Evolutionary conservation across 176 grass and related monocot genomes (phyloP).

Genomic region (Juncus inflexus): DNA sequence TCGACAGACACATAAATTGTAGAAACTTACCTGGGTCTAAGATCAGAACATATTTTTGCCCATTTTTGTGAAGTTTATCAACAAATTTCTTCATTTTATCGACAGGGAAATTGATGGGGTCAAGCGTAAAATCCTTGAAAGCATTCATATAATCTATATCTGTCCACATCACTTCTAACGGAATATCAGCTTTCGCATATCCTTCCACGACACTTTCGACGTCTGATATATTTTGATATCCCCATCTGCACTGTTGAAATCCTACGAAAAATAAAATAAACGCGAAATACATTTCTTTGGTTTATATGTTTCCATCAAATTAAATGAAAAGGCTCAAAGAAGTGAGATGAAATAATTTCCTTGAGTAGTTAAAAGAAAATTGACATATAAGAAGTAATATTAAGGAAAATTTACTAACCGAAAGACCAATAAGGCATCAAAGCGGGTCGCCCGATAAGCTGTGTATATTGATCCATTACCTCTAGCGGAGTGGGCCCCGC

Average conservation of each 20-base stretch:
- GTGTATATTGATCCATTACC: slow-evolving; percentile 74
- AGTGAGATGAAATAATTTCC: too few species aligned
- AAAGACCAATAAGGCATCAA: slow-evolving; percentile 84
- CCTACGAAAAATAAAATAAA: slow-evolving; percentile 23
- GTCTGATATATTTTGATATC: slow-evolving; percentile 51
- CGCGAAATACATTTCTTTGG: too few species aligned
- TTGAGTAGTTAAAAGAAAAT: too few species aligned
- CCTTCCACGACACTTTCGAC: slow-evolving; percentile 54
- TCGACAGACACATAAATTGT: too few species aligned
- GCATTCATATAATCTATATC: slow-evolving; percentile 84
- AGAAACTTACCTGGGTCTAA: slow-evolving; percentile 46
- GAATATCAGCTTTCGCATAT: slow-evolving; percentile 61
- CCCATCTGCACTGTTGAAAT: slow-evolving; percentile 67
- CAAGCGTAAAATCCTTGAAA: slow-evolving; percentile 63
- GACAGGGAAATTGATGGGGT: slow-evolving; percentile 54
- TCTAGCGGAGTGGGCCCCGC: slow-evolving; percentile 40
- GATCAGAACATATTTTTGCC: slow-evolving; percentile 66
- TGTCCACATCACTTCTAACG: slow-evolving; percentile 78
- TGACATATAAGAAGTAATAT: too few species aligned
- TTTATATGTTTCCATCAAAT: too few species aligned
- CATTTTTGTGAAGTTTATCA: slow-evolving; percentile 49
- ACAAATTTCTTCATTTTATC: slow-evolving; percentile 42
- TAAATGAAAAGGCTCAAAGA: too few species aligned
- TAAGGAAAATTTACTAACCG: slow-evolving; percentile 18
- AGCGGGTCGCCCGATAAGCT: slow-evolving; percentile 51